phyloP scores from a whole-genome alignment of 495 filamentous ascomycete genomes.

The Talaromyces proteolyticus region DNA sequence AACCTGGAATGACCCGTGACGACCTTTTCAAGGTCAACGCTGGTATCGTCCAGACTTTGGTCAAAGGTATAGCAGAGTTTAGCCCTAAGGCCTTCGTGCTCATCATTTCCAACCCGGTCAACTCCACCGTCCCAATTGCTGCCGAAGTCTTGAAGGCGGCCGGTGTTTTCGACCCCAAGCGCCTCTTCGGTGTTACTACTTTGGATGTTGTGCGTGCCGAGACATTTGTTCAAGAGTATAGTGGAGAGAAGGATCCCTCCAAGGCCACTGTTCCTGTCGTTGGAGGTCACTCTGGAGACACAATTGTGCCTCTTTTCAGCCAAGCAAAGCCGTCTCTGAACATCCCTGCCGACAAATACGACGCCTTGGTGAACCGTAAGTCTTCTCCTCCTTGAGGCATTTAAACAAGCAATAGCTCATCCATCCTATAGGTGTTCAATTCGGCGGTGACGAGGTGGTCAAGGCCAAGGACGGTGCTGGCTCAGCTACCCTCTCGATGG shows the following conservation, averaged over 20 bases:
- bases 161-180: conserved; percentile 87
- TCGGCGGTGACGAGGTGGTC: conserved; percentile 97
- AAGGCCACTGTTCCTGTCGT: conserved; percentile 84
- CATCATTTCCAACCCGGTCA: conserved; percentile 98
- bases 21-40: conserved; percentile 99
- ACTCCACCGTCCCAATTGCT: conserved; percentile 96
- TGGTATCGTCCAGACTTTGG: conserved; percentile 83
- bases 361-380: conserved; percentile 78
- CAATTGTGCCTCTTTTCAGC: conserved; percentile 96
- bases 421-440: conserved; percentile 67
- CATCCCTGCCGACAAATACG: conserved; percentile 82
- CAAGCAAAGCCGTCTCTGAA: conserved; percentile 71
- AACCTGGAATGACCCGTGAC: conserved; percentile 98
- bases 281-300: conserved; percentile 95
- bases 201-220: conserved; percentile 97
- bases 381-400: conserved; percentile 5
- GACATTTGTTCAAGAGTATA: conserved; percentile 87
- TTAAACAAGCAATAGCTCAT: background rate
- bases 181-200: conserved; percentile 96
- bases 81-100: conserved; percentile 88
- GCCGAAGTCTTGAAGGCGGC: conserved; percentile 92
- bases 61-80: conserved; percentile 77
- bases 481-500: conserved; percentile 96
- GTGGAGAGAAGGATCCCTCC: conserved; percentile 73
- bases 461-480: conserved; percentile 95